Evolutionary conservation across 2,329 filamentous ascomycete species (phyloP).

Genomic region (Fusarium beomiforme): DNA sequence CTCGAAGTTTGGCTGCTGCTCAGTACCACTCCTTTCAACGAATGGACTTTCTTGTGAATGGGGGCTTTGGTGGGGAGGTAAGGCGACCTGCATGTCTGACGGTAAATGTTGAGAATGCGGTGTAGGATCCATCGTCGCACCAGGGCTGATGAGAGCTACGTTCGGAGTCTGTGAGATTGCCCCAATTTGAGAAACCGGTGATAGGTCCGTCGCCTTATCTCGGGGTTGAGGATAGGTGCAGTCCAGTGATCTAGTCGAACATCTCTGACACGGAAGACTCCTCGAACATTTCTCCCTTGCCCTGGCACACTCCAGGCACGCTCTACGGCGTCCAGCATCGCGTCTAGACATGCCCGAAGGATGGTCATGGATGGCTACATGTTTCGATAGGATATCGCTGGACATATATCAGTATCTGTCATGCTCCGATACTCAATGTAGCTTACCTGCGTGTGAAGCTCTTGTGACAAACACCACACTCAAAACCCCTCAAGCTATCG

Average conservation of each 20-base stretch:
- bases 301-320: slow-evolving; percentile 25
- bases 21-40: neutral
- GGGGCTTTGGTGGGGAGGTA: neutral
- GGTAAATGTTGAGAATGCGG: neutral
- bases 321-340: neutral
- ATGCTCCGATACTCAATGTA: accelerated
- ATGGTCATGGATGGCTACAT: neutral
- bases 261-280: slow-evolving; percentile 19
- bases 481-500: slow-evolving; percentile 12
- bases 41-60: neutral
- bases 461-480: slow-evolving; percentile 28
- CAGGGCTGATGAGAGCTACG: neutral
- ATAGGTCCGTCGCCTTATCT: accelerated
- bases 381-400: slow-evolving; percentile 6
- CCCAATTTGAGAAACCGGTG: neutral
- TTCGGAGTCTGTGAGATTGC: neutral
- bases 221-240: slow-evolving; percentile 11
- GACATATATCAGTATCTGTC: accelerated
- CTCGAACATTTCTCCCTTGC: slow-evolving; percentile 30
- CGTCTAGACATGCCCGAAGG: neutral
- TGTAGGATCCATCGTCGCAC: neutral
- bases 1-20: neutral
- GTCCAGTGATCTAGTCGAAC: slow-evolving; percentile 1
- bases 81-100: neutral
- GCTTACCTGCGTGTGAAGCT: slow-evolving; percentile 32